phyloP scores from a whole-genome alignment of 495 filamentous ascomycete genomes.

The Tuber aestivum region DNA sequence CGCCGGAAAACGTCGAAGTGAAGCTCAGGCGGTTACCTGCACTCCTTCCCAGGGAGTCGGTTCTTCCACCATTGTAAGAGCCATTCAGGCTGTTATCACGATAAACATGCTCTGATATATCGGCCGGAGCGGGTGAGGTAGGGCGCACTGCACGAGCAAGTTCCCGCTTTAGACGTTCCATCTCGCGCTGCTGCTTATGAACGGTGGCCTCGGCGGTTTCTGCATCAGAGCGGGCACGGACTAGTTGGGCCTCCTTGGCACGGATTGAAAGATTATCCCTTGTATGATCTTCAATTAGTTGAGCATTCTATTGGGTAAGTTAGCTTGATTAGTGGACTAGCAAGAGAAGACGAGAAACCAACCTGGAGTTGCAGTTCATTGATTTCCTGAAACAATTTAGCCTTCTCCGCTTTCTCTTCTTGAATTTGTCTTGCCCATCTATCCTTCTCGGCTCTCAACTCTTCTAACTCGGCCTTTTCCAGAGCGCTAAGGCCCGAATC shows the following conservation, averaged over 20 bases:
- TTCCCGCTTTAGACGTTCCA: constrained; percentile 87
- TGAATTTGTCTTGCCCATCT: constrained; percentile 63
- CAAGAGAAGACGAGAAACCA: constrained; percentile 38
- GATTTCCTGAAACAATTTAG: constrained; percentile 57
- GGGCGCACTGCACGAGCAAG: constrained; percentile 48
- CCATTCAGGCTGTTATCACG: constrained; percentile 30
- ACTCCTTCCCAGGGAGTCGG: constrained; percentile 17
- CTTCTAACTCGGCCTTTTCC: constrained; percentile 83
- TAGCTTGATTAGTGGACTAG: constrained; percentile 18
- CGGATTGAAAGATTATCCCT: constrained; percentile 92
- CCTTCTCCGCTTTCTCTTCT: constrained; percentile 60
- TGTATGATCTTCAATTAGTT: constrained; percentile 95
- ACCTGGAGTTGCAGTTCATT: constrained; percentile 64
- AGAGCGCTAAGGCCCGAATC: constrained; percentile 59
- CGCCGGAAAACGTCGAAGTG: constrained; percentile 60
- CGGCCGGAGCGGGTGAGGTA: constrained; percentile 44
- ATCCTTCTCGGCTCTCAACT: constrained; percentile 76
- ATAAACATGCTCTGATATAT: constrained; percentile 43
- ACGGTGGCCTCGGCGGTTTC: constrained; percentile 80
- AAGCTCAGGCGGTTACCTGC: constrained; percentile 57
- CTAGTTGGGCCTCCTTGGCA: constrained; percentile 95
- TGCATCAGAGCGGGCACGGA: constrained; percentile 80
- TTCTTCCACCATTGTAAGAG: constrained; percentile 31
- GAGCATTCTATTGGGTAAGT: constrained; percentile 65
- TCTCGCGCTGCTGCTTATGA: constrained; percentile 75